These are phyloP conservation scores for Mortierella sp. DNA, from an alignment of 371 early-diverging fungal genomes.

Conservation along the genomic window DNA sequence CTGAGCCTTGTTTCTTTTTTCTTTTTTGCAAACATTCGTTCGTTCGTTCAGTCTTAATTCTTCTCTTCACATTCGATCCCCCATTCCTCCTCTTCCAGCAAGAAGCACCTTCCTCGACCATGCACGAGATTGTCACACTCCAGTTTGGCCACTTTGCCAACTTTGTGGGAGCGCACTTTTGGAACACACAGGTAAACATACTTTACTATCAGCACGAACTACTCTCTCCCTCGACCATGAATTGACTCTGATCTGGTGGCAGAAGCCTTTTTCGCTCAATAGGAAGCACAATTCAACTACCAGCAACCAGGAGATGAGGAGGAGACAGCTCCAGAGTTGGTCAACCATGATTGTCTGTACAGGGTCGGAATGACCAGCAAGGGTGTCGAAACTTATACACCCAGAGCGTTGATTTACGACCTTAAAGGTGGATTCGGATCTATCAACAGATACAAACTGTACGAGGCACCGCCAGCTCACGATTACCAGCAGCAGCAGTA, in stretches of 20 bases:
- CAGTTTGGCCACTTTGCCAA: slow-evolving; percentile 91
- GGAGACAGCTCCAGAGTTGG: slow-evolving; percentile 34
- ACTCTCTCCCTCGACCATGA: neutral
- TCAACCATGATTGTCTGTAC: slow-evolving; percentile 57
- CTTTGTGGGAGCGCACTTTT: slow-evolving; percentile 92
- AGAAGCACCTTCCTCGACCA: slow-evolving; percentile 25
- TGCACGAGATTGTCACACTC: slow-evolving; percentile 91
- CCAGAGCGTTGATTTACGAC: slow-evolving; percentile 85
- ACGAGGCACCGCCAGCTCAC: slow-evolving; percentile 51
- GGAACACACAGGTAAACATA: slow-evolving; percentile 86
- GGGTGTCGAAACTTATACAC: slow-evolving; percentile 80
- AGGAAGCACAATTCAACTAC: slow-evolving; percentile 57
- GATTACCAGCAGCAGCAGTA: slow-evolving; percentile 25
- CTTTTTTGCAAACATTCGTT: too few relatives aligned
- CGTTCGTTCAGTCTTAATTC: neutral
- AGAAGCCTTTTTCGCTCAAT: neutral
- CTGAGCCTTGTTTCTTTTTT: neutral
- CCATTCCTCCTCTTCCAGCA: neutral
- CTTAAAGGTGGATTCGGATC: slow-evolving; percentile 84
- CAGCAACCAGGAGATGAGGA: slow-evolving; percentile 47
- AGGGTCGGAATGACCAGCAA: slow-evolving; percentile 44
- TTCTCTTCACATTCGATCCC: neutral
- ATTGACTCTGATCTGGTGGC: neutral
- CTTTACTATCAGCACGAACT: neutral
- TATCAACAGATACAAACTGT: slow-evolving; percentile 75